Percentiles rank a stretch among this genome's conserved stretches.
Conservation (phyloP, 164 flowering plant species). For the Stephania japonica region DNA sequence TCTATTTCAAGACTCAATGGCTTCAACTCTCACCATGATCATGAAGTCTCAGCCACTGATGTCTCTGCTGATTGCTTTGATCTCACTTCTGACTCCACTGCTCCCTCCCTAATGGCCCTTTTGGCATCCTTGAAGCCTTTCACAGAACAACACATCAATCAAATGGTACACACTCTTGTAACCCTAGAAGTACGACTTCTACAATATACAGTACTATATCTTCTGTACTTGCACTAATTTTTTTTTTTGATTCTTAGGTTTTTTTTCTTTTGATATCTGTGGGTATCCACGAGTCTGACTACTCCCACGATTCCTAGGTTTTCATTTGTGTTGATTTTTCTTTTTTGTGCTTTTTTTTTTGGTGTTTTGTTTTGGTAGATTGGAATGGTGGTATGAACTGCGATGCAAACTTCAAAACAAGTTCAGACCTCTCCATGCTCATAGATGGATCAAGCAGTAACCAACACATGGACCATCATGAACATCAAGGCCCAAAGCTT, state of each 20-base stretch:
- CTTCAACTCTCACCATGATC: constrained; percentile 40
- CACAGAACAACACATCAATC: constrained; percentile 40
- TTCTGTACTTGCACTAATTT: not conserved
- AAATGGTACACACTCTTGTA: constrained; percentile 34
- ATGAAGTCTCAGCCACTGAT: constrained; percentile 37
- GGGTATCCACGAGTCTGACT: too few relatives aligned
- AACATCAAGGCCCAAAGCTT: constrained; percentile 54
- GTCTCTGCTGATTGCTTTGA: constrained; percentile 56
- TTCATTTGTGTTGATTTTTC: not conserved
- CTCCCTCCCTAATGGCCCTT: constrained; percentile 41
- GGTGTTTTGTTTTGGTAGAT: constrained; percentile 32
- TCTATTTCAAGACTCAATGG: constrained; percentile 23
- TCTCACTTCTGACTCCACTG: constrained; percentile 43
- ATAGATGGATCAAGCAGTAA: constrained; percentile 34
- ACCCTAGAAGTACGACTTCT: not conserved
- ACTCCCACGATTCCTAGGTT: too few relatives aligned
- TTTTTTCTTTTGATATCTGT: too few relatives aligned
- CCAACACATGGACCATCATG: constrained; percentile 29
- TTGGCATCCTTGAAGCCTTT: constrained; percentile 52
- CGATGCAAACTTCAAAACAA: constrained; percentile 34
- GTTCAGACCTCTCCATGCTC: constrained; percentile 35
- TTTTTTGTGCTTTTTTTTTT: not conserved
- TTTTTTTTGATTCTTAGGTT: not conserved
- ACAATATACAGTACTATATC: constrained; percentile 1
- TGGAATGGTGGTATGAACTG: constrained; percentile 45